Percentiles rank a stretch among this genome's conserved stretches.
Evolutionary conservation across 441 rosid species (phyloP).

Genomic region (Mallotus repandus): DNA sequence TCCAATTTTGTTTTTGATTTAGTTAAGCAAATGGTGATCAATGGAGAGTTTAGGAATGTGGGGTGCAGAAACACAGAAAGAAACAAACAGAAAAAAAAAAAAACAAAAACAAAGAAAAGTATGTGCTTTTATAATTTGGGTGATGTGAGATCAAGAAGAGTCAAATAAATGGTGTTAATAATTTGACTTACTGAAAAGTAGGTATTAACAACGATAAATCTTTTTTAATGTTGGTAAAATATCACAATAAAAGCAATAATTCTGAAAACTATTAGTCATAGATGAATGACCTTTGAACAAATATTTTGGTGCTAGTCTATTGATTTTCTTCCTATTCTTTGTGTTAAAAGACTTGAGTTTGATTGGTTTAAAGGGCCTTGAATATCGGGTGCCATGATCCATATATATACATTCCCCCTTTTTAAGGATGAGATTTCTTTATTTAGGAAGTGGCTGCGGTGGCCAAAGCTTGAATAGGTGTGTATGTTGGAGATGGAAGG

Average conservation of each 20-base stretch:
- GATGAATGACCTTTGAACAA: neutral
- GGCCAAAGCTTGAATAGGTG: neutral
- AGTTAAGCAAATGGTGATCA: slow-evolving; percentile 21
- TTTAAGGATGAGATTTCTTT: slow-evolving; percentile 14
- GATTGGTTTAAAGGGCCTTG: slow-evolving; percentile 28
- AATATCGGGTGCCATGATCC: slow-evolving; percentile 17
- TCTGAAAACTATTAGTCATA: neutral
- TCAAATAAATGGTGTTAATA: slow-evolving; percentile 21
- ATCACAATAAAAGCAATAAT: neutral
- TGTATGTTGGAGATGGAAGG: neutral
- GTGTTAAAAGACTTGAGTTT: slow-evolving; percentile 7
- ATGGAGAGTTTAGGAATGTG: neutral
- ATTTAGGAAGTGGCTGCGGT: slow-evolving; percentile 18
- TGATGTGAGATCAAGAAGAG: slow-evolving; percentile 29
- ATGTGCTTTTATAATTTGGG: slow-evolving; percentile 17
- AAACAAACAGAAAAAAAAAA: no score
- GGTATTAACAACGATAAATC: neutral
- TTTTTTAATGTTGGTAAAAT: neutral
- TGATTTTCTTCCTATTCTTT: neutral
- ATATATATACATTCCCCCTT: neutral
- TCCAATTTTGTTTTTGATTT: slow-evolving; percentile 15
- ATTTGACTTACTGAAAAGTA: slow-evolving; percentile 29
- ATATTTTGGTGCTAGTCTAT: neutral
- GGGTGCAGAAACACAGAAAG: neutral
- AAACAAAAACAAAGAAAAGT: no score